Conservation (phyloP, 2,329 filamentous ascomycete species). For the Cytospora schulzeri region DNA sequence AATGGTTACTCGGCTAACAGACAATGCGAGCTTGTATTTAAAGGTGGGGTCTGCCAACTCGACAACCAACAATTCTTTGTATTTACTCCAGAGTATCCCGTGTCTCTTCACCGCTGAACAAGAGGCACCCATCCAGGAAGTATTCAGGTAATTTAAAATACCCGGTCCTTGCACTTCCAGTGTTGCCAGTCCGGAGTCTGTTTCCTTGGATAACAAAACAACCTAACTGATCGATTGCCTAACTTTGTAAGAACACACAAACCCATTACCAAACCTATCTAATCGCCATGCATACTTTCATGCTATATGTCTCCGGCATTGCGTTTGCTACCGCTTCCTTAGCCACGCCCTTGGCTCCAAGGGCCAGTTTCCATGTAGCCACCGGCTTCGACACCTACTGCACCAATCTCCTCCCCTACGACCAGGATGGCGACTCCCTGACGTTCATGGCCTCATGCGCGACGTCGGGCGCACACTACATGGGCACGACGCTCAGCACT, state of each 20-base stretch:
- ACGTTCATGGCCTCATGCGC: background rate
- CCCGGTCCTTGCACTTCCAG: background rate
- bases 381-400: background rate
- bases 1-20: too few species aligned
- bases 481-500: slow-evolving; percentile 2
- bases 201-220: background rate
- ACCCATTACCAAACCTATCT: background rate
- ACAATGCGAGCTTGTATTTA: background rate
- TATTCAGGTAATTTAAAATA: background rate
- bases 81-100: background rate
- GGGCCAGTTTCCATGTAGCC: background rate
- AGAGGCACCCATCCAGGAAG: background rate
- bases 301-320: background rate
- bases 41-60: background rate
- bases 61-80: background rate
- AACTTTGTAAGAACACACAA: background rate
- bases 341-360: background rate
- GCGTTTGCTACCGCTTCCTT: background rate
- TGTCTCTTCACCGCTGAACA: background rate
- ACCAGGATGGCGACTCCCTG: background rate
- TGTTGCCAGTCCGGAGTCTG: background rate
- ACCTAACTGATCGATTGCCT: too few species aligned
- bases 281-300: background rate
- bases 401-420: background rate
- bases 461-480: background rate